Evolutionary conservation across 208 protist species (phyloP), one percentile per base, ranked within the genome.

Genomic region (Trypanosoma lewisi): DNA sequence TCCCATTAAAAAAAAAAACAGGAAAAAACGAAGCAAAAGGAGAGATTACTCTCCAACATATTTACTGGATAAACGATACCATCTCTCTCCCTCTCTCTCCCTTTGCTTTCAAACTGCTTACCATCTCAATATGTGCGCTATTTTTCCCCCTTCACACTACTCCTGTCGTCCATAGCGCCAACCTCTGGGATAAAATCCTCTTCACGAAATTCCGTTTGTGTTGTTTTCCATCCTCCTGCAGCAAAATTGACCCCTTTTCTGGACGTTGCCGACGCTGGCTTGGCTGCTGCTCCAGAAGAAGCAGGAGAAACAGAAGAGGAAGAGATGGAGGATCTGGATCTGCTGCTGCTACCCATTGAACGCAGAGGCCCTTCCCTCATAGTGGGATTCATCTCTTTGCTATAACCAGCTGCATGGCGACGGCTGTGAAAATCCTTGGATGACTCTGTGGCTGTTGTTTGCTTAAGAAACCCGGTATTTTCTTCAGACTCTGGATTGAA

Each of bases 401-500:
- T 48, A 59, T 74, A 79, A 53, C 70, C 44, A 4, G 44, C 19
- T 41, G 48, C 12, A 48, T 19, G 56, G 37, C 52, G 6, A 44
- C 50, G 52, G 56, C 14, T 48, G 41, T 33, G n/a, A 21, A 3
- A 27, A 12, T 21, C 14, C 41, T 49, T 30, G 59, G 55, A 50
- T 21, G 63, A 30, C n/a, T n/a, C n/a, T n/a, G 47, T 56, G 30
- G 48, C 39, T 8, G 47, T 21, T 44, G 39, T n/a, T 19, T 58
- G 17, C 27, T 72, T 74, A 34, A 89, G 80, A 3, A 89, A 69
- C 17, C 73, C 63, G 23, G 80, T 77, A 31, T 90, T 75, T 48
- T 83, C 83, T 45, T 89, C 81, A 25, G 73, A 63, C 36, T 85
- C 77, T 25, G 83, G 78, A 51, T 79, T 82, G 45, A 93, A 75